phyloP scores from a whole-genome alignment of 2,329 filamentous ascomycete genomes.

The Phoma sp. region DNA sequence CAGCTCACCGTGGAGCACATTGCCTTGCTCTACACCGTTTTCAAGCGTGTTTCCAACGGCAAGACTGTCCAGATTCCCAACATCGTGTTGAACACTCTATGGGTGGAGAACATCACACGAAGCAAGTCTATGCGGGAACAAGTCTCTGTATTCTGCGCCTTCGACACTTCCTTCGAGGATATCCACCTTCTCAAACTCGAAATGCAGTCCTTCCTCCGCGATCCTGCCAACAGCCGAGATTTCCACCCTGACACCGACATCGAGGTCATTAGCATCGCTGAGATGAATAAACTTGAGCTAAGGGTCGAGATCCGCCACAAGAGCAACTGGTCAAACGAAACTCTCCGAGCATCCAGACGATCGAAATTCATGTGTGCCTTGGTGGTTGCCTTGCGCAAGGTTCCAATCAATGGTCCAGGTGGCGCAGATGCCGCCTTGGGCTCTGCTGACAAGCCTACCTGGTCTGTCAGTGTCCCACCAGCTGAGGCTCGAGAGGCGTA shows the following conservation, averaged over 20 bases:
- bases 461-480: constrained; percentile 78
- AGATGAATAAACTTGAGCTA: constrained; percentile 87
- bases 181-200: constrained; percentile 84
- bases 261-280: constrained; percentile 77
- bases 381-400: constrained; percentile 80
- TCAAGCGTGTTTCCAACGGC: constrained; percentile 81
- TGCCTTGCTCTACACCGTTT: constrained; percentile 90
- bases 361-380: constrained; percentile 98
- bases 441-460: constrained; percentile 73
- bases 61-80: constrained; percentile 87
- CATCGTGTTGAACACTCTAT: constrained; percentile 87
- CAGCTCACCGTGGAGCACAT: constrained; percentile 89
- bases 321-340: constrained; percentile 69
- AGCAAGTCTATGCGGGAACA: constrained; percentile 91
- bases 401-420: constrained; percentile 84
- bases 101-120: constrained; percentile 92
- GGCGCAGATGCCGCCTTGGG: constrained; percentile 70
- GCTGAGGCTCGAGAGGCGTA: constrained; percentile 69
- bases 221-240: constrained; percentile 86
- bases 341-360: constrained; percentile 77
- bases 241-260: constrained; percentile 86
- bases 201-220: constrained; percentile 82
- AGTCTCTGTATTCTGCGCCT: constrained; percentile 79
- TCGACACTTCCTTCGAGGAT: constrained; percentile 87
- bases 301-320: constrained; percentile 89